These are phyloP conservation scores for Pseudotulostoma volvatum DNA, from an alignment of 495 filamentous ascomycete genomes.

Conservation along the genomic window DNA sequence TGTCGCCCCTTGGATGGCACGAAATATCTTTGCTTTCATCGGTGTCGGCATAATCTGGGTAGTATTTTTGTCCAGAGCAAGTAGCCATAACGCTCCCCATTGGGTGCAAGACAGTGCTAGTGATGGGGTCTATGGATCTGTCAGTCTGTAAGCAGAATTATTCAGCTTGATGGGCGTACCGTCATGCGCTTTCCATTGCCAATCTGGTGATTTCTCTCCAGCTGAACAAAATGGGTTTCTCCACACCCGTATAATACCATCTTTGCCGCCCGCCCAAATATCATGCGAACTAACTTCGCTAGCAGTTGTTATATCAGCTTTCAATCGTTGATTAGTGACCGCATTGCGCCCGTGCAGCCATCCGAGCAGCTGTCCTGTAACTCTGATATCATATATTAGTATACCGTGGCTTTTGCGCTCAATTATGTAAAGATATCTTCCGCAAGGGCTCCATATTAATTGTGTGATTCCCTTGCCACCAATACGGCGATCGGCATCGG, in stretches of 20 bases:
- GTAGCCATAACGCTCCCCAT: constrained; percentile 56
- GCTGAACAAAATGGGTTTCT: constrained; percentile 38
- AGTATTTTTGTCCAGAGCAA: constrained; percentile 45
- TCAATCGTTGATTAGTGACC: constrained; percentile 59
- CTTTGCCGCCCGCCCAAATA: constrained; percentile 72
- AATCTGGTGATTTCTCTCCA: constrained; percentile 36
- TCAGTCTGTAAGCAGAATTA: constrained; percentile 8
- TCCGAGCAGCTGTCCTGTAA: constrained; percentile 48
- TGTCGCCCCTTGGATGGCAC: constrained; percentile 23
- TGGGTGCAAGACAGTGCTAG: constrained; percentile 48
- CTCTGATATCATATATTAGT: constrained; percentile 71
- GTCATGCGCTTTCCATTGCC: constrained; percentile 43
- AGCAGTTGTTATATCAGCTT: constrained; percentile 45
- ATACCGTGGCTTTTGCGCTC: constrained; percentile 64
- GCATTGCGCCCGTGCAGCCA: constrained; percentile 56
- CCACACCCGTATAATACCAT: constrained; percentile 68
- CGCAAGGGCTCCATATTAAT: constrained; percentile 66
- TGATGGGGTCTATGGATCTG: constrained; percentile 38
- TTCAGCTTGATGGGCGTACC: constrained; percentile 13
- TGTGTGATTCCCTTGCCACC: constrained; percentile 59
- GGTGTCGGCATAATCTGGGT: constrained; percentile 5
- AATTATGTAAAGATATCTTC: constrained; percentile 73
- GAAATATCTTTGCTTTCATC: constrained; percentile 4
- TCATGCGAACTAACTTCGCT: constrained; percentile 41
- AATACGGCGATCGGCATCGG: constrained; percentile 24